These are phyloP conservation scores for Lepidium sativum DNA, from an alignment of 345 rosid species.

Conservation along the genomic window DNA sequence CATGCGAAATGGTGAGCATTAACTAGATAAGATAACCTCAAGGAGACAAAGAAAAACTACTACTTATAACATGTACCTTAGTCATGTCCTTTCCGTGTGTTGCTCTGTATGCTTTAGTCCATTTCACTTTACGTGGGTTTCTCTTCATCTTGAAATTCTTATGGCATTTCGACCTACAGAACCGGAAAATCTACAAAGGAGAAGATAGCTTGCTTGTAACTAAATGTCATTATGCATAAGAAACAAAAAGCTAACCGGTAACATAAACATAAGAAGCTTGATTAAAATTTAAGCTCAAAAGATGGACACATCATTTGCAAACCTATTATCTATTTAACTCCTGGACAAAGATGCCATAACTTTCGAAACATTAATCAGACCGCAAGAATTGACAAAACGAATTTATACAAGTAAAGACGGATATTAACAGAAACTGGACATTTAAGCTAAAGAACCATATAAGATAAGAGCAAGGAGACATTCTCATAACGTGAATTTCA, in stretches of 20 bases:
- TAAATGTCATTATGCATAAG: background rate
- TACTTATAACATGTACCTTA: slow-evolving; percentile 38
- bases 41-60: background rate
- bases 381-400: background rate
- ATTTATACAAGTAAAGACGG: background rate
- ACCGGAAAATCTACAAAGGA: slow-evolving; percentile 60
- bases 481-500: background rate
- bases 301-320: background rate
- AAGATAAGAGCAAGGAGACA: background rate
- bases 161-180: slow-evolving; percentile 56
- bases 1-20: background rate
- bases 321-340: background rate
- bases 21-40: background rate
- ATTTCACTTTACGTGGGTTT: slow-evolving; percentile 90
- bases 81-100: slow-evolving; percentile 94
- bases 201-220: background rate
- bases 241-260: background rate
- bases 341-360: background rate
- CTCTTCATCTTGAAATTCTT: slow-evolving; percentile 99
- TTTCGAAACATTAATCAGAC: background rate
- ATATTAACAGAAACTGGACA: background rate
- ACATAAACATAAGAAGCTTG: background rate
- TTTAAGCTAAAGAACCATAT: background rate
- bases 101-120: slow-evolving; percentile 90
- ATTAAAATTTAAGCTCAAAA: background rate